These are phyloP conservation scores for Microdochium nivale DNA, from an alignment of 2,329 filamentous ascomycete genomes.

Conservation along the genomic window DNA sequence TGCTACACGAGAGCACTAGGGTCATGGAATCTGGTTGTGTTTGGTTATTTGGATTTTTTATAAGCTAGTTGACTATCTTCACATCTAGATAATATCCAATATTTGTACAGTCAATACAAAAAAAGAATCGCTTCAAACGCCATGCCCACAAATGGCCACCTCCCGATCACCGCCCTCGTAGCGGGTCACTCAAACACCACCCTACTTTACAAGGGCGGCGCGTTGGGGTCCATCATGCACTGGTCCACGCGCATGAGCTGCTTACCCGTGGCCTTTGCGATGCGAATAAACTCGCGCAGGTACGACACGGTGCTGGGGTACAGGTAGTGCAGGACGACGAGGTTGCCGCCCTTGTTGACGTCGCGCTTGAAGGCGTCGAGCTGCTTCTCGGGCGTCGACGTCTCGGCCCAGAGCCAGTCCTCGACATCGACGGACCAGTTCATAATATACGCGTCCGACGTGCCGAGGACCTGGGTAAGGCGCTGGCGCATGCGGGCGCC, in stretches of 20 bases:
- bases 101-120: background rate
- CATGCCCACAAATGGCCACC: background rate
- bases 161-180: background rate
- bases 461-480: conserved; percentile 41
- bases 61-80: background rate
- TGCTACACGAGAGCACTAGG: too few relatives aligned
- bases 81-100: background rate
- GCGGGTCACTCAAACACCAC: too few relatives aligned
- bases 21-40: too few relatives aligned
- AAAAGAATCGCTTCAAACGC: background rate
- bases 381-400: conserved; percentile 55
- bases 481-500: conserved; percentile 58
- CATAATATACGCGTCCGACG: conserved; percentile 47
- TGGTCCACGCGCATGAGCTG: conserved; percentile 59
- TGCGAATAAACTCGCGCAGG: conserved; percentile 54
- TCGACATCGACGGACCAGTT: conserved; percentile 65
- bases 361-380: conserved; percentile 56
- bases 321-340: conserved; percentile 64
- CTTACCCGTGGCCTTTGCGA: conserved; percentile 56
- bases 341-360: conserved; percentile 49
- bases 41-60: too few relatives aligned
- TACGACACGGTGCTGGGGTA: conserved; percentile 56
- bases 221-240: conserved; percentile 54
- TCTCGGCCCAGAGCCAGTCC: conserved; percentile 61
- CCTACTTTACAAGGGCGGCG: conserved; percentile 27